Conservation (phyloP, 2,329 filamentous ascomycete genomes). For the Pseudocercospora cruenta region DNA sequence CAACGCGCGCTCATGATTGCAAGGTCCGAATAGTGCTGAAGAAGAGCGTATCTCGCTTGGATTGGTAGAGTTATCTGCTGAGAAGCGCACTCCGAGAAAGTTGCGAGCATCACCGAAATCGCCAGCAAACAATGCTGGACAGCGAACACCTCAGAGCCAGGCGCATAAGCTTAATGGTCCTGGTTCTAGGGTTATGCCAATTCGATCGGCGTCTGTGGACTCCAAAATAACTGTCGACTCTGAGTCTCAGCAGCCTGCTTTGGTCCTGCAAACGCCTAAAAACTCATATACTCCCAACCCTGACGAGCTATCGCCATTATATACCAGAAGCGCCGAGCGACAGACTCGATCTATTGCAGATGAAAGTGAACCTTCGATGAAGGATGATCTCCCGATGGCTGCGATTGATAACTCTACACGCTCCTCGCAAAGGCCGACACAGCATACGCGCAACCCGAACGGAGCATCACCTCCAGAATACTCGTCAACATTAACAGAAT, state of each 20-base stretch:
- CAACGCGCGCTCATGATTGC: conserved; percentile 27
- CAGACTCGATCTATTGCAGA: neutral
- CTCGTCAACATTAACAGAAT: neutral
- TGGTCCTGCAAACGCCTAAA: neutral
- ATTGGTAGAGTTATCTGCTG: conserved; percentile 26
- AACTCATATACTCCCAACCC: neutral
- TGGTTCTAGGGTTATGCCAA: neutral
- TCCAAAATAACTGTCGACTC: too few species aligned
- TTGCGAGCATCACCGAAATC: conserved; percentile 18
- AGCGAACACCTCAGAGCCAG: neutral
- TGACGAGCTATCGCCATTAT: neutral
- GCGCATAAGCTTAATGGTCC: conserved; percentile 12
- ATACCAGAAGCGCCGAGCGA: neutral
- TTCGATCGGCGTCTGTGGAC: neutral
- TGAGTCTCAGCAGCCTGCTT: too few species aligned
- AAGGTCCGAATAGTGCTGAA: conserved; percentile 18
- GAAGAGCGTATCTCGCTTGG: conserved; percentile 3
- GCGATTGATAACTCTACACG: too few species aligned
- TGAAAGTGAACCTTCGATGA: neutral
- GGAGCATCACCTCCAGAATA: neutral
- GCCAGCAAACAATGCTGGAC: neutral
- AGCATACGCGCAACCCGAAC: neutral
- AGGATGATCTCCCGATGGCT: too few species aligned
- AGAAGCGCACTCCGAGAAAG: conserved; percentile 32
- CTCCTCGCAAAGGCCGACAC: too few species aligned